These are phyloP conservation scores for Dichotomopilus funicola DNA, from an alignment of 2,329 filamentous ascomycete species.

Conservation along the genomic window DNA sequence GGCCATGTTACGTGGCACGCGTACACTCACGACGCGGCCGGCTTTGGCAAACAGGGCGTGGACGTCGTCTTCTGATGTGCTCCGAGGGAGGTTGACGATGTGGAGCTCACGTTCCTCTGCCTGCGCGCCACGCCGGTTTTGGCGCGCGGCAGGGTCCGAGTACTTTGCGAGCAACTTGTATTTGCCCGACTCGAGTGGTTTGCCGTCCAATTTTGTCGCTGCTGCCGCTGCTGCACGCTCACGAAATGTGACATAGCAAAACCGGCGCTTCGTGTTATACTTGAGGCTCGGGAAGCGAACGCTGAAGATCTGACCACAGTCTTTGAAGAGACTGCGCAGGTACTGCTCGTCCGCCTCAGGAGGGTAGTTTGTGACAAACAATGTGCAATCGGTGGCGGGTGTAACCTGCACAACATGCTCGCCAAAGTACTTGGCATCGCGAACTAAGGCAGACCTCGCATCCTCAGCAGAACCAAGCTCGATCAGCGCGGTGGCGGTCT, in stretches of 20 bases:
- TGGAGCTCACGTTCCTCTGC: conserved; percentile 86
- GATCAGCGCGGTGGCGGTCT: conserved; percentile 64
- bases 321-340: conserved; percentile 61
- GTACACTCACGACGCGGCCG: conserved; percentile 66
- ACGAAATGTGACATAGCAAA: conserved; percentile 92
- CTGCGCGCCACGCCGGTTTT: conserved; percentile 69
- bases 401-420: conserved; percentile 67
- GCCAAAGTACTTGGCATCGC: conserved; percentile 73
- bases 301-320: conserved; percentile 75
- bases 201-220: conserved; percentile 68
- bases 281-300: conserved; percentile 89
- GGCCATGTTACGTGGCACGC: conserved; percentile 60
- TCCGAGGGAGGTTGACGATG: conserved; percentile 61
- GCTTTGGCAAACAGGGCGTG: conserved; percentile 65
- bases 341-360: conserved; percentile 65
- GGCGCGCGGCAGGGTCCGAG: conserved; percentile 74
- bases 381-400: conserved; percentile 68
- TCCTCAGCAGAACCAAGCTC: conserved; percentile 81
- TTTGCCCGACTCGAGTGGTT: conserved; percentile 59
- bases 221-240: conserved; percentile 59
- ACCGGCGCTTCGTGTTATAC: conserved; percentile 79
- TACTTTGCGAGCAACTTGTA: conserved; percentile 71
- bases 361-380: conserved; percentile 90
- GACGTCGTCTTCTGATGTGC: conserved; percentile 61
- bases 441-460: conserved; percentile 70